Base-by-base conservation (phyloP, 768 basidiomycete genomes). In the Filobasidium floriforme region DNA sequence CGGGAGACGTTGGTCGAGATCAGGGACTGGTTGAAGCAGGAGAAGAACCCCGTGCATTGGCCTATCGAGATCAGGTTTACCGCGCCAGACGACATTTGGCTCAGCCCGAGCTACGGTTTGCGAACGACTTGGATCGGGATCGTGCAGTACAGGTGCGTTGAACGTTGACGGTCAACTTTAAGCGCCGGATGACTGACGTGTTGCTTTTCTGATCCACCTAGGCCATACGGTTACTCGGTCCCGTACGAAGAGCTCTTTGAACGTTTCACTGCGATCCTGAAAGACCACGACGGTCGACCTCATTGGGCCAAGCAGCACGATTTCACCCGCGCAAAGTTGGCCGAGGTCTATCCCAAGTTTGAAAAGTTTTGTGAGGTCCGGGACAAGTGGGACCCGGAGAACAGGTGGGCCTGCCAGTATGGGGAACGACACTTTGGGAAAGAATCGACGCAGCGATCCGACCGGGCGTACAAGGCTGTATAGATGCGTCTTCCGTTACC, bases 251-350 rank as follows among this genome's bases (percentile, higher is more conserved):
- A 82, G 64, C 81, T 90, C 60, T 94, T 97, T 78, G 79, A 82
- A 55, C 82, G 82, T 28, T 96, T 90, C 75, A 90, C 93, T 75
- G 71, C 76, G 15, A 87, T 92, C 71, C 75, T 93, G 66, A 76
- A 81, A 24, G 82, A 81, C 32, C 83, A 92, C 79, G 82, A 83
- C 51, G 94, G 92, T 7, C 83, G 89, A 57, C 92, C 94, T 10
- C 94, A 98, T 80, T 98, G 94, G 94, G 94, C 92, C 0, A 98
- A 98, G 79, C 84, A 89, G 24, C 94, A 97, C 76, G 80, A 80
- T 26, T 82, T 93, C 43, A 81, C 82, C 52, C 88, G 89, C 1
- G 81, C 82, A 54, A 78, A 81, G 40, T 83, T 96, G 62, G 84
- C 84, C 61, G 74, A 72, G 62, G 79, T 89, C 12, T 98, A 98